These are phyloP conservation scores for Asterophora lycoperdoides DNA, from an alignment of 768 basidiomycete genomes.

Conservation along the genomic window DNA sequence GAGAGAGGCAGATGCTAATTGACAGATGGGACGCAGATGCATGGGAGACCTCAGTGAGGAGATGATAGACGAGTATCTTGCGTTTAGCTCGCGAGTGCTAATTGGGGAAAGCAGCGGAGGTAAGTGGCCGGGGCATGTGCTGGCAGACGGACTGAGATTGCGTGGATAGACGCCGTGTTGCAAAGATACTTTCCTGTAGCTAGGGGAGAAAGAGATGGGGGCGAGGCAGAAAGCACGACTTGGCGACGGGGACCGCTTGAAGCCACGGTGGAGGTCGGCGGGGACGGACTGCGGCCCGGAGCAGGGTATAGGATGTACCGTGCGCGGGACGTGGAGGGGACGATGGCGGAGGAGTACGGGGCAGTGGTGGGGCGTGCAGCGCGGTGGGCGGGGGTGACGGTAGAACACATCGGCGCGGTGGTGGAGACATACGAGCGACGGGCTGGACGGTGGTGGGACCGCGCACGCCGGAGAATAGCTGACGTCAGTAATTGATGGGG, in stretches of 20 bases:
- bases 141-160: constrained; percentile 10
- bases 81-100: constrained; percentile 58
- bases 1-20: constrained; percentile 5
- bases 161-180: constrained; percentile 22
- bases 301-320: constrained; percentile 61
- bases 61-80: constrained; percentile 60
- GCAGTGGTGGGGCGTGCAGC: constrained; percentile 49
- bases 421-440: constrained; percentile 67
- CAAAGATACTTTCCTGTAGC: constrained; percentile 40
- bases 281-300: constrained; percentile 42
- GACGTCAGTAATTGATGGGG: constrained; percentile 13
- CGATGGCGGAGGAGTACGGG: constrained; percentile 46
- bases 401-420: constrained; percentile 47
- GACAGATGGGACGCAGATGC: constrained; percentile 34
- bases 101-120: constrained; percentile 28
- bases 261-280: constrained; percentile 11
- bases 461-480: constrained; percentile 17
- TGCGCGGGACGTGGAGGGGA: constrained; percentile 62
- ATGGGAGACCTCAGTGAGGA: constrained; percentile 47
- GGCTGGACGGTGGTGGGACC: constrained; percentile 46
- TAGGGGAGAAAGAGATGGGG: constrained; percentile 6
- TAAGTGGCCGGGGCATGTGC: constrained; percentile 12
- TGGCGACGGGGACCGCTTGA: constrained; percentile 2
- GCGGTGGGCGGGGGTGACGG: constrained; percentile 50
- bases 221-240: neutral